Base-by-base conservation (phyloP, 1,284 basidiomycete species). In the Cutaneotrichosporon sp. region DNA sequence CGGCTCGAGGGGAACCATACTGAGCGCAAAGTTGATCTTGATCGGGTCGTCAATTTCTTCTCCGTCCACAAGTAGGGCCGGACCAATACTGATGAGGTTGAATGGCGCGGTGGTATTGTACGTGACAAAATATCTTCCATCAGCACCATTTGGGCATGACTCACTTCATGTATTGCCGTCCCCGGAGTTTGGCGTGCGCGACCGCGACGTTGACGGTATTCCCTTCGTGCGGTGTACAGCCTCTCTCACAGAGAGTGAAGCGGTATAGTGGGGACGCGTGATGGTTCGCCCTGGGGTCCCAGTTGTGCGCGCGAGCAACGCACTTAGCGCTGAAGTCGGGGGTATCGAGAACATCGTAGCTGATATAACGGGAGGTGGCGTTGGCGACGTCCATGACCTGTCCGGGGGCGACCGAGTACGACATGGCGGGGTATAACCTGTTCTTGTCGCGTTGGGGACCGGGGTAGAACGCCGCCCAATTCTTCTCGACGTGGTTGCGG, bases 381-480 rank as follows among this genome's bases (percentile, higher is more conserved):
- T 49, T 10, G 47, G 6, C 5, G 9, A 49, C 47, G 47, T 7
- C 47, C 47, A 49, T 21, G 8, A 26, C 4, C 8, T 22, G 47
- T 10, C 11, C 47, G 9, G 47, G 47, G 8, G 47, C 18, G 47
- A 49, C 26, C n/a, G 47, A 8, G 49, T 30, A 51, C 26, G 22
- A 4, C 5, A 30, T 30, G 14, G 22, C 13, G 21, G 49, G 49
- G 30, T 51, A 51, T 5, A 51, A 3, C 9, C 13, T 18, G 22
- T 2, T 22, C 26, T 11, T 21, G 49, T 51, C 49, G 11, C 26
- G 47, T 8, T 10, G 13, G 22, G 26, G 11, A 13, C 49, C 49
- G 49, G 49, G 26, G 49, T 51, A 51, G 49, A 51, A 51, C 10
- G 47, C 47, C 47, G 47, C 47, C 47, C 49, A 51, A 22, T 51